A percentile compares a stretch with the other conserved stretches of the same genome.
Conservation (phyloP, 139 green algal genomes). For the Haematococcus sp. region DNA sequence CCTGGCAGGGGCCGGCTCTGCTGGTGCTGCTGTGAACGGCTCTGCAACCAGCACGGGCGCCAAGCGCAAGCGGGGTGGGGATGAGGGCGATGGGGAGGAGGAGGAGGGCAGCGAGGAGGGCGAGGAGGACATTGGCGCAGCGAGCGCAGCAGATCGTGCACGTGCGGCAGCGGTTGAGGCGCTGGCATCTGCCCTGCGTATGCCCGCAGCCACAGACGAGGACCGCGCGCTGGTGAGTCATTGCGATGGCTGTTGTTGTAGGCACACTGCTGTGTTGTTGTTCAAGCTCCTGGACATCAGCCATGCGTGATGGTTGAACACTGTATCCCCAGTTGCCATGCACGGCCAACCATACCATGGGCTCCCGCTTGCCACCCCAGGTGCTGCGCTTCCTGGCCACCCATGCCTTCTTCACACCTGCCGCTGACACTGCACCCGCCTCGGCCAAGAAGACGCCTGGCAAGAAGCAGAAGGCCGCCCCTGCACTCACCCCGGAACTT, state of each 20-base stretch:
- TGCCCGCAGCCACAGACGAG: constrained; percentile 20
- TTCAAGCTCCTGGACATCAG: too few species aligned
- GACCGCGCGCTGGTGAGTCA: constrained; percentile 25
- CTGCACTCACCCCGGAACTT: not conserved
- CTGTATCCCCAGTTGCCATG: constrained; percentile 44
- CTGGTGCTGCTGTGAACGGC: not conserved
- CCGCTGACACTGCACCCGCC: constrained; percentile 6
- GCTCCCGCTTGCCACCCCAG: not conserved
- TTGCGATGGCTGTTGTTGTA: too few species aligned
- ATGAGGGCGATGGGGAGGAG: constrained; percentile 7
- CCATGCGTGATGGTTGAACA: constrained; percentile 50
- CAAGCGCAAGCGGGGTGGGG: constrained; percentile 10
- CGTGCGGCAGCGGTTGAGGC: constrained; percentile 46
- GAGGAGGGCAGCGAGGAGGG: not conserved
- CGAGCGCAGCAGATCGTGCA: not conserved
- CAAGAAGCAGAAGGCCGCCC: not conserved
- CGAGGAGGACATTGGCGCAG: not conserved
- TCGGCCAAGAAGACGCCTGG: constrained; percentile 24
- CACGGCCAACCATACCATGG: too few species aligned
- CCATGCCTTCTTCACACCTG: constrained; percentile 46
- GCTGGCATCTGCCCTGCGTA: constrained; percentile 36
- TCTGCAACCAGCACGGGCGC: too few species aligned
- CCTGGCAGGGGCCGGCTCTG: not conserved
- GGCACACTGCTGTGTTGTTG: too few species aligned
- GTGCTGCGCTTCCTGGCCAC: constrained; percentile 58